A percentile compares a stretch with the other conserved stretches of the same genome.
These are phyloP conservation scores for Eucalyptus dawsonii DNA, from an alignment of 345 rosid genomes.

Conservation along the genomic window DNA sequence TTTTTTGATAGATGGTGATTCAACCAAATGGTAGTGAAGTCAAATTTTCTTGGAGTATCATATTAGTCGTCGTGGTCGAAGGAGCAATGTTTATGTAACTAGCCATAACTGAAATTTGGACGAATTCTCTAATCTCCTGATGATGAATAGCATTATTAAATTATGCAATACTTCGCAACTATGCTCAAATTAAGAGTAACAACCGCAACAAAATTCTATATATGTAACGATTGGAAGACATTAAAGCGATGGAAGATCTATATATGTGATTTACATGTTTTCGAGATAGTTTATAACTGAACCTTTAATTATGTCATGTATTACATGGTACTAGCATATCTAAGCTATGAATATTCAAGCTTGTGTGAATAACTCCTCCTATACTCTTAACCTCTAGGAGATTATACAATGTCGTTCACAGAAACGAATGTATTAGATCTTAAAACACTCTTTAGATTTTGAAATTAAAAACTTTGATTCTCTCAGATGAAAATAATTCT, in stretches of 20 bases:
- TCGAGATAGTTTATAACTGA: background rate
- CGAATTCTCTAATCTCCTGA: background rate
- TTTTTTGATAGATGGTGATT: background rate
- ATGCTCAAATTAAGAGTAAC: background rate
- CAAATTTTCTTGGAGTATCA: background rate
- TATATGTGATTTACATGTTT: background rate
- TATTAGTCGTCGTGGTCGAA: background rate
- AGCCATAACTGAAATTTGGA: background rate
- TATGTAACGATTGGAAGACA: background rate
- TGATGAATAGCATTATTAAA: background rate
- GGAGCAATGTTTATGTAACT: background rate
- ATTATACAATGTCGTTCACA: too few species aligned
- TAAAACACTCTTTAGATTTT: too few species aligned
- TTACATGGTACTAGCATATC: background rate
- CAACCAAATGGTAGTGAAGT: background rate
- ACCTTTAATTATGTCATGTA: background rate
- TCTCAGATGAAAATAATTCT: too few species aligned
- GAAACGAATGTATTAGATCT: too few species aligned
- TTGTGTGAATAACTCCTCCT: too few species aligned
- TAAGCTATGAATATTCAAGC: too few species aligned
- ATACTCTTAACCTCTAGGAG: too few species aligned
- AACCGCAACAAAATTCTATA: background rate
- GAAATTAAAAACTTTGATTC: too few species aligned
- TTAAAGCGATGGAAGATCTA: background rate
- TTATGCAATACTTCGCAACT: background rate